Base-by-base conservation (phyloP, 495 filamentous ascomycete species). In the Trichoderma reesei region DNA sequence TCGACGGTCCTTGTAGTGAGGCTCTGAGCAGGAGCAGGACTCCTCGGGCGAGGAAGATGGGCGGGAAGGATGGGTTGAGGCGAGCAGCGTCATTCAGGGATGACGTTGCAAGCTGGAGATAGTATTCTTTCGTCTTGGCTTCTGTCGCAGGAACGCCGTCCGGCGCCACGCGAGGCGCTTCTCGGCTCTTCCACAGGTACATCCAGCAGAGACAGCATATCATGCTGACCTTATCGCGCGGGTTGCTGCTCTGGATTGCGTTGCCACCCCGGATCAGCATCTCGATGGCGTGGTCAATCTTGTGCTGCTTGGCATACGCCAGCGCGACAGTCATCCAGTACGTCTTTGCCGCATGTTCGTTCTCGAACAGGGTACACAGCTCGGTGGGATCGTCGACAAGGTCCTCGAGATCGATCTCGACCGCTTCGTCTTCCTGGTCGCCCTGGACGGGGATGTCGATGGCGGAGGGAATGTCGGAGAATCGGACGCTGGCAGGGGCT, bases 261-360 rank as follows among this genome's bases (percentile, higher is more conserved):
- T 82, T 83, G 62, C 93, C 79, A 60, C 92, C 92, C 67, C 91
- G 91, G 48, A 86, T 84, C 63, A 98, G 79, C 68, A 98, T 94
- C 73, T 97, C 92, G 68, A 98, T 92, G 48, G 94, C 94, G 75
- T 91, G 90, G 68, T 96, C 91, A 51, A 92, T 82, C 75, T 96
- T 93, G 42, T 87, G 84, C 74, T 96, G 91, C 76, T 97, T 98
- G 34, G 93, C 92, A 71, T 98, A 98, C n/a, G 93, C 95, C 41
- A 97, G 83, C 38, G 94, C 90, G 66, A 97, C 91, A 14, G 90
- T 91, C 80, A 98, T 91, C 94, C 94, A 98, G 70, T 91, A 93
- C 38, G 86, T 88, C 66, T 91, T 87, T 20, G 88, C 88, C 3
- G 91, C 90, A 65, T 86, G 84, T 72, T 98, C 94, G 66, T 92